Evolutionary conservation across 345 rosid genomes (phyloP), one percentile per base, ranked within the genome.

Genomic region (Arabidopsis suecica): DNA sequence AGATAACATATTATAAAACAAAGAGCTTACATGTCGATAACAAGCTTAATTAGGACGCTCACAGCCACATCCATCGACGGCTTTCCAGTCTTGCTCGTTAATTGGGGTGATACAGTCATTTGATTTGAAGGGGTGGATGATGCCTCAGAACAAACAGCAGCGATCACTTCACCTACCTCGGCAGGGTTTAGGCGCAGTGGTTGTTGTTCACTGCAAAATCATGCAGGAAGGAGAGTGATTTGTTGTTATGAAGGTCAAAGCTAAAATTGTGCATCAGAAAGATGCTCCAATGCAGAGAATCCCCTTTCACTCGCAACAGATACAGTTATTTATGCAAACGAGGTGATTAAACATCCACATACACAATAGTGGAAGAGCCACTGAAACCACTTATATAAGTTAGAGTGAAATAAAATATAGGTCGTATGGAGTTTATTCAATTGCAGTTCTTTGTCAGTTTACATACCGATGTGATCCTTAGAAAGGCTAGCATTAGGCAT

Each of bases 51-150:
- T 65, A 95, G 97, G 73, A 95, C 98, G 84, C 99, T 95, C 76
- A 93, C 94, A 68, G 97, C 98, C 78, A 91, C 97, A 82, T 95
- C 99, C 87, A 90, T 84, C 1, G 96, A 86, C 8, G 96, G 97
- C 88, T 89, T 95, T 80, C 96, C 88, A 77, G 85, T 84, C 80
- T 73, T 89, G 73, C 89, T 88, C 67, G 79, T 89, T 82, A 92
- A 82, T 86, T 88, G 88, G 71, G 97, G 86, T 71, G 98, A 88
- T 57, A 87, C 73, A 11, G 92, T 89, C 89, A 81, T 79, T 69
- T 78, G 68, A 81, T 85, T 87, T 60, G 87, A 81, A 81, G 81
- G 87, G 55, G 84, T 69, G 48, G 84, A 82, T 78, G 86, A 81
- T 72, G 89, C 82, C 89, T 90, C 99, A 16, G 96, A 92, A 82